Percentiles rank a stretch among this genome's conserved stretches.
phyloP scores from a whole-genome alignment of 306 rosid species.

The Prunus armeniaca region DNA sequence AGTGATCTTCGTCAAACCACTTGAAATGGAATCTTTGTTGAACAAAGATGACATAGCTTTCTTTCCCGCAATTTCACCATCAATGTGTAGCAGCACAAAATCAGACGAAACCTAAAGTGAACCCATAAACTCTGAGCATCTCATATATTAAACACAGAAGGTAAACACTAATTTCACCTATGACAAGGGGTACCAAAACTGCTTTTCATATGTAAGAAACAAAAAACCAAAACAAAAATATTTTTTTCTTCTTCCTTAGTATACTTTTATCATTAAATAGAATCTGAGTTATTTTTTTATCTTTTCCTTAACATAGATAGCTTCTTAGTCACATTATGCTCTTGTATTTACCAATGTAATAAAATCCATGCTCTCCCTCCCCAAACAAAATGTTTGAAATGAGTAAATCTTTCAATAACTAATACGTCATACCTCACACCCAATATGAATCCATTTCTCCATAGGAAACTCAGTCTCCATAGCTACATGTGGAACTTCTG shows the following conservation, averaged over 20 bases:
- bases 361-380: background rate
- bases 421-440: slow-evolving; percentile 69
- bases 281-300: background rate
- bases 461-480: slow-evolving; percentile 54
- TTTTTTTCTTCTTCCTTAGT: background rate
- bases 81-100: slow-evolving; percentile 58
- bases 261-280: background rate
- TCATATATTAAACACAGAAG: background rate
- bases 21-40: slow-evolving; percentile 33
- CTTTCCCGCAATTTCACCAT: slow-evolving; percentile 62
- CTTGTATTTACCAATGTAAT: background rate
- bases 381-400: background rate
- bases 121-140: slow-evolving; percentile 24
- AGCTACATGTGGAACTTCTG: slow-evolving; percentile 46
- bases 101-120: slow-evolving; percentile 56
- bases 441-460: slow-evolving; percentile 87
- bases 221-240: background rate
- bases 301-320: background rate
- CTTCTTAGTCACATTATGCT: background rate
- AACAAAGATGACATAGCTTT: slow-evolving; percentile 37
- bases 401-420: slow-evolving; percentile 1
- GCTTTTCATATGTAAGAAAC: background rate
- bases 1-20: slow-evolving; percentile 36
- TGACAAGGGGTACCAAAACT: background rate
- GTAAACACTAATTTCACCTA: background rate